A percentile compares a stretch with the other conserved stretches of the same genome.
Evolutionary conservation across 2,329 filamentous ascomycete species (phyloP).

Genomic region (Magnaporthiopsis poae): DNA sequence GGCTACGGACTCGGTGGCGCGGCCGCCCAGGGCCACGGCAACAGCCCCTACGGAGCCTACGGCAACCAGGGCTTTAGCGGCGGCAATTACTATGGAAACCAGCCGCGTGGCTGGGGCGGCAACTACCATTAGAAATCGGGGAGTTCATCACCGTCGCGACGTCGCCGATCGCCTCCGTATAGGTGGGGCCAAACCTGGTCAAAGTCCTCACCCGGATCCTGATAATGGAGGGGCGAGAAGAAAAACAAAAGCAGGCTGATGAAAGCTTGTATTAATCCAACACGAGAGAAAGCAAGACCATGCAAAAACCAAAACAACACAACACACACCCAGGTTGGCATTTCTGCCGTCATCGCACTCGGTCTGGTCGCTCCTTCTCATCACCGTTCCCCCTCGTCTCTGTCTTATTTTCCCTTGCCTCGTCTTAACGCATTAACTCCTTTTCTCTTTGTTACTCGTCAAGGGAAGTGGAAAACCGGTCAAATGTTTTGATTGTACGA

Average conservation of each 20-base stretch:
- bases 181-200: background rate
- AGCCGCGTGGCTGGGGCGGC: slow-evolving; percentile 47
- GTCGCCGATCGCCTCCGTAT: background rate
- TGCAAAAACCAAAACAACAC: background rate
- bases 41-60: slow-evolving; percentile 43
- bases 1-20: slow-evolving; percentile 43
- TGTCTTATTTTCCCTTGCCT: background rate
- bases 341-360: background rate
- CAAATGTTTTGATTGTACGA: slow-evolving; percentile 8
- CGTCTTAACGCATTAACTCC: background rate
- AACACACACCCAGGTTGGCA: background rate
- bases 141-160: background rate
- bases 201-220: background rate
- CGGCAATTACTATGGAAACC: slow-evolving; percentile 38
- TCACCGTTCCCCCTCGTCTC: background rate
- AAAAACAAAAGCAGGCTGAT: background rate
- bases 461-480: slow-evolving; percentile 4
- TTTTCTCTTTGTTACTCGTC: slow-evolving; percentile 7
- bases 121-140: slow-evolving; percentile 36
- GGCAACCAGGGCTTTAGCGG: slow-evolving; percentile 37
- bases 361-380: background rate
- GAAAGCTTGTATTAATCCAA: slow-evolving; percentile 4
- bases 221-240: background rate
- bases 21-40: slow-evolving; percentile 42
- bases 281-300: background rate